Conservation (phyloP, 225 moss, liverwort and hornwort genomes). For the Anthoceros angustus region DNA sequence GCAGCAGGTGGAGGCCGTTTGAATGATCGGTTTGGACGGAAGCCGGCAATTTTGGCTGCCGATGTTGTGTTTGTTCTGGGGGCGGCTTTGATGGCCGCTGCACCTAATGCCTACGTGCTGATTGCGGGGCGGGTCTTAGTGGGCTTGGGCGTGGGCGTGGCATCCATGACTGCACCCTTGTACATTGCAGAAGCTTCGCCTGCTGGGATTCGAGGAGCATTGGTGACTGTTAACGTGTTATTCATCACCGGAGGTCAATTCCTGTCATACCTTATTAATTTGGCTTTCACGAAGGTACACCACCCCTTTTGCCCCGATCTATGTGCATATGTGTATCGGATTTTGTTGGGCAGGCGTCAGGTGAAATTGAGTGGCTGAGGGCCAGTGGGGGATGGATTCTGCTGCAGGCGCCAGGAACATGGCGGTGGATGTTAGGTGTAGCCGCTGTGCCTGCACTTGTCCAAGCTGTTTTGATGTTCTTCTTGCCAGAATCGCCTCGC, state of each 20-base stretch:
- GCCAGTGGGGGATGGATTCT: background rate
- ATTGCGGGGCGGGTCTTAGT: conserved; percentile 72
- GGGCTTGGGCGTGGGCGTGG: conserved; percentile 83
- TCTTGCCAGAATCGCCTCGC: conserved; percentile 84
- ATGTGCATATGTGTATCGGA: background rate
- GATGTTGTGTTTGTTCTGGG: conserved; percentile 56
- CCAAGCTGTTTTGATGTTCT: conserved; percentile 53
- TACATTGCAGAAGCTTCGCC: conserved; percentile 93
- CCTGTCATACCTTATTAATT: conserved; percentile 71
- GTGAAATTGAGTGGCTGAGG: background rate
- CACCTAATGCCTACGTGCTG: conserved; percentile 46
- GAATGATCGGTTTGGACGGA: conserved; percentile 59
- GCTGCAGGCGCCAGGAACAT: conserved; percentile 69
- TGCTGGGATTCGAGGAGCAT: conserved; percentile 57
- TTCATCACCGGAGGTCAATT: conserved; percentile 93
- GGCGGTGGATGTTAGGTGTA: conserved; percentile 98
- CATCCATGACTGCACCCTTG: conserved; percentile 85
- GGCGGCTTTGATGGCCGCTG: conserved; percentile 63
- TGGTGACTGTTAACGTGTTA: conserved; percentile 77
- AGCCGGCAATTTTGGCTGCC: conserved; percentile 45
- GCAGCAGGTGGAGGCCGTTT: conserved; percentile 53
- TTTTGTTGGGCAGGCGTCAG: background rate
- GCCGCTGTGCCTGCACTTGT: conserved; percentile 64
- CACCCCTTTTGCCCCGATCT: conserved; percentile 13
- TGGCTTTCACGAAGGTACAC: conserved; percentile 63